These are phyloP conservation scores for Mortierella sp. DNA, from an alignment of 371 early-diverging fungal species.

Conservation along the genomic window DNA sequence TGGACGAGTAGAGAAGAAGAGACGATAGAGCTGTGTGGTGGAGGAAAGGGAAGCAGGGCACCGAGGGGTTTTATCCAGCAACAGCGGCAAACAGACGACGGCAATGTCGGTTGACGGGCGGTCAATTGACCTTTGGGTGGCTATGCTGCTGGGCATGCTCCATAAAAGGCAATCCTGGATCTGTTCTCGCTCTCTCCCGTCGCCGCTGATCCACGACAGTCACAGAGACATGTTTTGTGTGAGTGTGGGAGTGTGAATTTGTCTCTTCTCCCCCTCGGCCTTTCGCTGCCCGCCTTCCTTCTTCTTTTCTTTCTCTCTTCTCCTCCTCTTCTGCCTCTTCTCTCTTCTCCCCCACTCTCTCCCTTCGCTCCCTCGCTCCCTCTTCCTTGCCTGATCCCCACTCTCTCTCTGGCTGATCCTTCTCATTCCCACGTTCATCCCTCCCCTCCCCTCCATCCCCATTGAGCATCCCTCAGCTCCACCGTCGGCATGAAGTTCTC, in stretches of 20 bases:
- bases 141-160: not conserved
- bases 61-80: not conserved
- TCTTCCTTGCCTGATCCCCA: not conserved
- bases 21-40: not conserved
- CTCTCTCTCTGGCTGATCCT: not conserved
- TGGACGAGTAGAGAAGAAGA: not conserved
- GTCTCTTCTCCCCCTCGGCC: too few relatives aligned
- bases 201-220: too few relatives aligned
- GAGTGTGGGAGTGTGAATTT: too few relatives aligned
- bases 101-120: not conserved
- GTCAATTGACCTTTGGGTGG: slow-evolving; percentile 1
- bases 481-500: slow-evolving; percentile 86
- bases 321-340: not conserved
- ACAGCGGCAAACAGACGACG: not conserved
- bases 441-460: not conserved
- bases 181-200: not conserved
- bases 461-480: not conserved
- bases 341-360: not conserved
- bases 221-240: not conserved
- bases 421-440: not conserved
- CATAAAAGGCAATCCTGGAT: not conserved
- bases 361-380: not conserved
- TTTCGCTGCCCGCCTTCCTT: not conserved
- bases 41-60: not conserved
- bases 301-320: not conserved